These are phyloP conservation scores for Aphanomyces astaci DNA, from an alignment of 352 stramenopile species.

Conservation along the genomic window DNA sequence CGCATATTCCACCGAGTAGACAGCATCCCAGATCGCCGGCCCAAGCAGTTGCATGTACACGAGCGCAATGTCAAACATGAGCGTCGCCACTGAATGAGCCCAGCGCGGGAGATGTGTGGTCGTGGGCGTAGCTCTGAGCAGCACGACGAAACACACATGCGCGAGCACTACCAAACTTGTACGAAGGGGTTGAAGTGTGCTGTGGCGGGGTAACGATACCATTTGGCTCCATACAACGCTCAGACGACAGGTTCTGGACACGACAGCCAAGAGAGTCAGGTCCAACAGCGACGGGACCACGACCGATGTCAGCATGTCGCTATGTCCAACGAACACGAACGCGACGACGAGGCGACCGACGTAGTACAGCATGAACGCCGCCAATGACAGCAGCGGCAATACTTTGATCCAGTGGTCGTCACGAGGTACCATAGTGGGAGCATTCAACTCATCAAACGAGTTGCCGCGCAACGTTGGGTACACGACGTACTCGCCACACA, in stretches of 20 bases:
- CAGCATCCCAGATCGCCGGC: not conserved
- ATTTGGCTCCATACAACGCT: not conserved
- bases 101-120: not conserved
- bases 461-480: slow-evolving; percentile 27
- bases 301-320: not conserved
- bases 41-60: not conserved
- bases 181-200: not conserved
- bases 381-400: slow-evolving; percentile 35
- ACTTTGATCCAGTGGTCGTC: slow-evolving; percentile 73
- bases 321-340: too few relatives aligned
- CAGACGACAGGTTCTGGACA: not conserved
- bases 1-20: not conserved
- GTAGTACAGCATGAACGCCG: slow-evolving; percentile 38
- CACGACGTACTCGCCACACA: slow-evolving; percentile 43
- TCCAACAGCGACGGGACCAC: not conserved
- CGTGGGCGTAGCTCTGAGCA: not conserved
- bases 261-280: not conserved
- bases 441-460: too few relatives aligned
- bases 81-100: not conserved
- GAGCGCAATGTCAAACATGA: slow-evolving; percentile 3
- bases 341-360: slow-evolving; percentile 1
- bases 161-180: not conserved
- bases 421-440: slow-evolving; percentile 31
- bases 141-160: not conserved
- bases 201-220: not conserved